A percentile compares a stretch with the other conserved stretches of the same genome.
phyloP scores from a whole-genome alignment of 2,329 filamentous ascomycete species.

The Trichophyton benhamiae region DNA sequence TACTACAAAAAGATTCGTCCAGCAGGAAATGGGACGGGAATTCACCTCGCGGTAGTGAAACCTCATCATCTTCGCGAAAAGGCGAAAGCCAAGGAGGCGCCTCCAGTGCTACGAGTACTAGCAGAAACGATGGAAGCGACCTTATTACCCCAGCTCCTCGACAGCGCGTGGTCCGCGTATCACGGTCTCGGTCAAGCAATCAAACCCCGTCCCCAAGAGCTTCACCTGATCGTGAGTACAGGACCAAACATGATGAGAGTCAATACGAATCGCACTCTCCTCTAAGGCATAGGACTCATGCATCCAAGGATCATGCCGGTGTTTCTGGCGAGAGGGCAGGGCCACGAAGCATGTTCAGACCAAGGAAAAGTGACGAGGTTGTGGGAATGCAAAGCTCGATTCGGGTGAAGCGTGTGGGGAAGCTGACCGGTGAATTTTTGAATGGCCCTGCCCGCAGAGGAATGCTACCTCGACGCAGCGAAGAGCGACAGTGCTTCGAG shows the following conservation, averaged over 20 bases:
- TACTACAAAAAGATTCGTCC: constrained; percentile 16
- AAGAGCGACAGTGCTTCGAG: constrained; percentile 40
- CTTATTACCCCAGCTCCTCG: constrained; percentile 36
- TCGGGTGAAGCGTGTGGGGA: constrained; percentile 64
- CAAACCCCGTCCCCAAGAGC: constrained; percentile 29
- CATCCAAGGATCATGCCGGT: not conserved
- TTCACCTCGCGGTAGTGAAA: constrained; percentile 26
- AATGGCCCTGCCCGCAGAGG: constrained; percentile 69
- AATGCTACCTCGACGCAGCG: constrained; percentile 47
- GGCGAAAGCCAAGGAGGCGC: constrained; percentile 7
- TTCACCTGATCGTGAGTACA: constrained; percentile 25
- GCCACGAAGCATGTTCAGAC: constrained; percentile 27
- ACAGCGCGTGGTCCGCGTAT: constrained; percentile 28
- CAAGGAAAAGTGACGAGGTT: constrained; percentile 47
- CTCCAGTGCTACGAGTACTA: constrained; percentile 23
- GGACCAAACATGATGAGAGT: constrained; percentile 14
- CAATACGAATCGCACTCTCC: not conserved
- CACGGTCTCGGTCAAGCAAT: constrained; percentile 24
- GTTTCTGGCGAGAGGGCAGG: constrained; percentile 14
- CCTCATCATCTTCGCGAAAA: constrained; percentile 14
- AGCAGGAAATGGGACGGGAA: constrained; percentile 26
- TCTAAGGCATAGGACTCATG: not conserved
- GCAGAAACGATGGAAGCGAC: constrained; percentile 3
- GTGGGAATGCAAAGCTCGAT: constrained; percentile 56
- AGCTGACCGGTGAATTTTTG: constrained; percentile 62